Base-by-base conservation (phyloP, 305 asterid species). In the Petunia hybrid region DNA sequence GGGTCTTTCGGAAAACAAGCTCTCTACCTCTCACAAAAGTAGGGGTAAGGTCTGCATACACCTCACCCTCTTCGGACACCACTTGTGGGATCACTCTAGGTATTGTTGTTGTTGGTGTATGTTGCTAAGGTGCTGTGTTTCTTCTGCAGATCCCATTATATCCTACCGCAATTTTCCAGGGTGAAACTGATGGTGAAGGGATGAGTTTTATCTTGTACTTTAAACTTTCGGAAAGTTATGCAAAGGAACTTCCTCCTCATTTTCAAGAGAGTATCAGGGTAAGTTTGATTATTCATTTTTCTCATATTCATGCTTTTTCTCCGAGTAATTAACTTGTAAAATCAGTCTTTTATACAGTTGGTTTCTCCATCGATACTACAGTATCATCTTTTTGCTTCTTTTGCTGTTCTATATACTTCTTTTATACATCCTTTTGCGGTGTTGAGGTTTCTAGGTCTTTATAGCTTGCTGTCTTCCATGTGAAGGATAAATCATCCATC, bases 171-270 rank as follows among this genome's bases (percentile, higher is more conserved):
- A 76, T 97, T 62, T 97, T 97, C 82, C 99, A 97, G 85, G 91
- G 95, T 43, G 99, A 94, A 84, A 90, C 91, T 16, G 97, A 97
- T 61, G 99, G 99, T 51, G 97, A 97, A 87, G 99, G 99, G 84
- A 94, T 97, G 83, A 93, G 90, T 88, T 92, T 93, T 81, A 97
- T 95, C 46, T 85, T 97, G 89, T 97, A 93, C 84, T 97, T 90
- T 78, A 94, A 91, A 86, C 96, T 97, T 67, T 88, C 93, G 4
- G 99, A 97, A 84, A 91, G 87, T 81, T 94, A 88, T 46, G 84
- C 92, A 12, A 87, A 87, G 88, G 97, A 93, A 81, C 90, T 92
- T 80, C 92, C 98, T 4, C 80, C 85, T 62, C 96, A 93, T 85
- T 89, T 93, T 87, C 96, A 92, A 89, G 99, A 97, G 84, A 92